Conservation (phyloP, 176 grass and related monocot species). For the Avena sativa region DNA sequence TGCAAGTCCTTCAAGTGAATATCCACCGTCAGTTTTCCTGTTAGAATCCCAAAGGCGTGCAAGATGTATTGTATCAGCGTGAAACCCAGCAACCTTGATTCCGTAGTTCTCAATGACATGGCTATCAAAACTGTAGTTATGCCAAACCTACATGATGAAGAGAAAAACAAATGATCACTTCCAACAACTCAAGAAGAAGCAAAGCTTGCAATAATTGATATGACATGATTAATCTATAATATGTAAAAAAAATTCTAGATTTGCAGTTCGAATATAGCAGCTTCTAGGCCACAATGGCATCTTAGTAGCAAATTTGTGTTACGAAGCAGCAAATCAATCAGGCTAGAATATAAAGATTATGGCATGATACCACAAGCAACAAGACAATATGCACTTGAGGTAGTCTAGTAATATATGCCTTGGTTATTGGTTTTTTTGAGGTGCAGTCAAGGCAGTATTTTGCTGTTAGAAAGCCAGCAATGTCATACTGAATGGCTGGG, state of each 20-base stretch:
- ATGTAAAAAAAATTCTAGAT: background rate
- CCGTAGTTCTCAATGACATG: slow-evolving; percentile 86
- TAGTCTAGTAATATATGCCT: slow-evolving; percentile 10
- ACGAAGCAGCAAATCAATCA: background rate
- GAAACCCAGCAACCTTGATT: slow-evolving; percentile 82
- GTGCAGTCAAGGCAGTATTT: slow-evolving; percentile 7
- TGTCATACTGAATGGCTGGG: background rate
- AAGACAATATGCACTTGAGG: background rate
- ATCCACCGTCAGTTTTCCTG: slow-evolving; percentile 76
- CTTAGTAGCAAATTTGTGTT: background rate
- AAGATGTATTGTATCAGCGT: slow-evolving; percentile 98
- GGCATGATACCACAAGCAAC: background rate
- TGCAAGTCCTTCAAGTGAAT: slow-evolving; percentile 95
- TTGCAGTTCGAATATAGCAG: slow-evolving; percentile 10
- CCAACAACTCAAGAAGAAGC: slow-evolving; percentile 35
- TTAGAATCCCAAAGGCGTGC: slow-evolving; percentile 92
- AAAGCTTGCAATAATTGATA: slow-evolving; percentile 28
- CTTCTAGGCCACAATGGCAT: slow-evolving; percentile 4
- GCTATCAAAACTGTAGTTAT: slow-evolving; percentile 97
- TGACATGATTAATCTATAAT: slow-evolving; percentile 13
- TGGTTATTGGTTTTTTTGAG: background rate
- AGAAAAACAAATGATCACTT: slow-evolving; percentile 39
- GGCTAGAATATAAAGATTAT: background rate
- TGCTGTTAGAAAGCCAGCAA: background rate
- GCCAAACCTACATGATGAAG: slow-evolving; percentile 81